Evolutionary conservation across 2,329 filamentous ascomycete species (phyloP).

Genomic region (Ophiocordyceps australis): DNA sequence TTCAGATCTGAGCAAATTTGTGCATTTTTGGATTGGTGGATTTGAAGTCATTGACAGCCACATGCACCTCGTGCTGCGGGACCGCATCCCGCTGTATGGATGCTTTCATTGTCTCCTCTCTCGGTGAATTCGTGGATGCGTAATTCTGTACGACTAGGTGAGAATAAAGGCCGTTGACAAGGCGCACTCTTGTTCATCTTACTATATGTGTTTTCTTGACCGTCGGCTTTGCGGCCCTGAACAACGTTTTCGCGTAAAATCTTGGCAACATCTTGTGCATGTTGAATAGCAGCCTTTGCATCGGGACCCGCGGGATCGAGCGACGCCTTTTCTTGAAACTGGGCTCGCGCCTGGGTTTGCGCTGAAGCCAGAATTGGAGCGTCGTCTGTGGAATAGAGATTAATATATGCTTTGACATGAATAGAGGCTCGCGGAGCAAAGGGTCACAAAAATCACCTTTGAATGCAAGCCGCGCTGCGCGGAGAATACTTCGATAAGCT

Average conservation of each 20-base stretch:
- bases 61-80: slow-evolving; percentile 11
- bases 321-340: slow-evolving; percentile 51
- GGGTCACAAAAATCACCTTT: slow-evolving; percentile 34
- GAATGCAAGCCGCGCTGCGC: slow-evolving; percentile 70
- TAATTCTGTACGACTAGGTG: no score
- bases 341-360: slow-evolving; percentile 49
- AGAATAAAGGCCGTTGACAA: no score
- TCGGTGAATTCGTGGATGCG: slow-evolving; percentile 85
- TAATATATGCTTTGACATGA: no score
- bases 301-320: slow-evolving; percentile 40
- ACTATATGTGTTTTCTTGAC: slow-evolving; percentile 37
- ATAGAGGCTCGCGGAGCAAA: no score
- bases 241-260: slow-evolving; percentile 75
- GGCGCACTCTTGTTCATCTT: no score
- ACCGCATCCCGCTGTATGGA: slow-evolving; percentile 43
- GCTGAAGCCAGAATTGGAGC: slow-evolving; percentile 49
- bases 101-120: slow-evolving; percentile 78
- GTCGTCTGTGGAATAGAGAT: slow-evolving; percentile 40
- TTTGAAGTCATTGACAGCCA: slow-evolving; percentile 9
- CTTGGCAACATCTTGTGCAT: slow-evolving; percentile 67
- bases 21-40: no score
- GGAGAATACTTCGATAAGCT: slow-evolving; percentile 68
- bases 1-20: no score
- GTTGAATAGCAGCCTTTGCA: slow-evolving; percentile 45
- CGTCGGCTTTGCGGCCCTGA: slow-evolving; percentile 46